Evolutionary conservation across 2,329 filamentous ascomycete genomes (phyloP).

Genomic region (Xylariaceae sp.): DNA sequence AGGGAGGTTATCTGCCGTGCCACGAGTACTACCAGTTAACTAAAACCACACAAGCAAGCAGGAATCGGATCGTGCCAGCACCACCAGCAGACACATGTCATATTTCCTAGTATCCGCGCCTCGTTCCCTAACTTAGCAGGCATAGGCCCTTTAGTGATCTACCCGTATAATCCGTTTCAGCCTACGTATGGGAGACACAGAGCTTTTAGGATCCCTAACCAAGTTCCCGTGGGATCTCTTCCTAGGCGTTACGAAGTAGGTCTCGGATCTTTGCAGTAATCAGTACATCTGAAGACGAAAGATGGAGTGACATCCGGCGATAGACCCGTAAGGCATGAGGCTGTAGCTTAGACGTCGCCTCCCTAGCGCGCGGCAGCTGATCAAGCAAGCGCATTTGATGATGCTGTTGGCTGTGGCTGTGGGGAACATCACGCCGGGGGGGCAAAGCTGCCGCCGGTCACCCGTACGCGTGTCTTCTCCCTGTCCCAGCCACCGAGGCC

Average conservation of each 20-base stretch:
- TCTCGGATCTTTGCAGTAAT: constrained; percentile 4
- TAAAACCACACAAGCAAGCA: constrained; percentile 17
- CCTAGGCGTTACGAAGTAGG: constrained; percentile 6
- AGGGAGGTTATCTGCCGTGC: constrained; percentile 9
- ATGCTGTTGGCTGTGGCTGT: constrained; percentile 10
- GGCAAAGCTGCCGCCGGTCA: constrained; percentile 29
- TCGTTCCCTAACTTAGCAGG: constrained; percentile 8
- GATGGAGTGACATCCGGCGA: constrained; percentile 3
- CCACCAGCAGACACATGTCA: neutral
- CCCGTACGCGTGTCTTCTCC: constrained; percentile 23
- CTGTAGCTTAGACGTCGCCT: constrained; percentile 19
- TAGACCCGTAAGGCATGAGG: constrained; percentile 14
- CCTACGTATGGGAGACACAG: neutral
- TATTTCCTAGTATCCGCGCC: constrained; percentile 4
- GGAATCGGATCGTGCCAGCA: constrained; percentile 11
- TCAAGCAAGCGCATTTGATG: neutral
- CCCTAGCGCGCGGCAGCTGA: constrained; percentile 24
- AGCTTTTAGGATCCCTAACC: neutral
- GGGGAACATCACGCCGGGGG: constrained; percentile 18
- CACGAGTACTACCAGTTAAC: constrained; percentile 15
- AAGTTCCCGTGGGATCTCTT: constrained; percentile 4
- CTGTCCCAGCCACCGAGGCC: constrained; percentile 6
- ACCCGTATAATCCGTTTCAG: neutral
- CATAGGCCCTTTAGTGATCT: neutral
- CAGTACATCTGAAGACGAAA: neutral